phyloP scores from a whole-genome alignment of 306 rosid species.

The Quercus suber region DNA sequence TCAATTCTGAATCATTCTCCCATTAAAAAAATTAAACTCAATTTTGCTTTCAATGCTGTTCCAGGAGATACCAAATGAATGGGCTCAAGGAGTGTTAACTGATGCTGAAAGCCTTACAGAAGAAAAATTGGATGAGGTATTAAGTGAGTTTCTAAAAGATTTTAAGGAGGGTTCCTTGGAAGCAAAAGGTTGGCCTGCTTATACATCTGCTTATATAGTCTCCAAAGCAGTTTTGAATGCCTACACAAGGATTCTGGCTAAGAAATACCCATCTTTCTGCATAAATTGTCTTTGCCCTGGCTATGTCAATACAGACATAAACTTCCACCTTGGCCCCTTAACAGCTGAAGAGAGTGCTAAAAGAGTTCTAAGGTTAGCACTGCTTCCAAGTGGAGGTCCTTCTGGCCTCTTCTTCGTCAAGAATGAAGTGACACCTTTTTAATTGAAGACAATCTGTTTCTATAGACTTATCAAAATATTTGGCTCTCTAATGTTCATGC shows the following conservation, averaged over 20 bases:
- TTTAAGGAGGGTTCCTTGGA: slow-evolving; percentile 5
- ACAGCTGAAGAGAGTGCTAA: neutral
- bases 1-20: neutral
- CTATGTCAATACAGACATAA: slow-evolving; percentile 13
- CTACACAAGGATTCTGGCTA: slow-evolving; percentile 20
- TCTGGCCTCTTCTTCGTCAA: slow-evolving; percentile 1
- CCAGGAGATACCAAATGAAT: slow-evolving; percentile 4
- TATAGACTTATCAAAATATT: neutral
- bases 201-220: slow-evolving; percentile 1
- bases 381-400: slow-evolving; percentile 2
- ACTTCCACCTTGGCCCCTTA: neutral
- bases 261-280: neutral
- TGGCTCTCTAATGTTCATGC: neutral
- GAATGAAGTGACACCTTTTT: neutral
- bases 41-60: neutral
- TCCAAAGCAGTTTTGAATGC: slow-evolving; percentile 20
- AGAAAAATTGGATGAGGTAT: slow-evolving; percentile 15
- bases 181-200: slow-evolving; percentile 3
- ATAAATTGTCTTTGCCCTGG: slow-evolving; percentile 16
- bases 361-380: neutral
- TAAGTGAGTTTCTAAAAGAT: slow-evolving; percentile 6
- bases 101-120: slow-evolving; percentile 14
- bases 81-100: neutral
- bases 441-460: neutral
- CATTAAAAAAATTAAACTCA: too few species aligned